Conservation (phyloP, 73 alveolate species). For the Stentor roeselii region DNA sequence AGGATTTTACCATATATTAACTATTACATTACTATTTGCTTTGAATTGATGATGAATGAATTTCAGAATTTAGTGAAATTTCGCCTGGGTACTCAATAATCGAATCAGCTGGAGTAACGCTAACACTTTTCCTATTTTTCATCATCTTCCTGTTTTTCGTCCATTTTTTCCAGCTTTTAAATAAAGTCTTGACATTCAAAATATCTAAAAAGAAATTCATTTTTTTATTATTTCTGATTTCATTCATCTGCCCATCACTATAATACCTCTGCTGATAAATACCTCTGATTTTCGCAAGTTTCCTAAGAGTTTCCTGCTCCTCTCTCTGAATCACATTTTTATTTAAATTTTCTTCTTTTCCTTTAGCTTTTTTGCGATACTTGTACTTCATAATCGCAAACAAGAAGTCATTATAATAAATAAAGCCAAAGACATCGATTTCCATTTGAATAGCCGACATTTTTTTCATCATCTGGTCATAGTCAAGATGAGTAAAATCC, state of each 20-base stretch:
- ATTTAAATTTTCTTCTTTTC: neutral
- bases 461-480: slow-evolving; percentile 37
- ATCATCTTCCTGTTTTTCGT: neutral
- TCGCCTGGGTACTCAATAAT: slow-evolving; percentile 1
- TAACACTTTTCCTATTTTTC: neutral
- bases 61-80: neutral
- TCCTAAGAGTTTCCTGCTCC: neutral
- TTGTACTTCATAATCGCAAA: slow-evolving; percentile 50
- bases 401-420: slow-evolving; percentile 73
- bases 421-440: slow-evolving; percentile 65
- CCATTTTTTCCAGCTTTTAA: slow-evolving; percentile 18
- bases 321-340: neutral
- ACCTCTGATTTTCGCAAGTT: neutral
- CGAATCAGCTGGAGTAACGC: slow-evolving; percentile 2
- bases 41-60: no score
- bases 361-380: neutral
- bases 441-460: slow-evolving; percentile 67
- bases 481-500: slow-evolving; percentile 54
- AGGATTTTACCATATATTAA: no score
- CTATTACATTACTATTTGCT: no score
- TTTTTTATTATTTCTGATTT: neutral
- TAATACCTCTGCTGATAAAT: neutral
- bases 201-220: slow-evolving; percentile 18
- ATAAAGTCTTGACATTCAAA: neutral
- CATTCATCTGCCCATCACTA: neutral